phyloP scores from a whole-genome alignment of 1,284 basidiomycete genomes.

The Tilletiaria anomala region DNA sequence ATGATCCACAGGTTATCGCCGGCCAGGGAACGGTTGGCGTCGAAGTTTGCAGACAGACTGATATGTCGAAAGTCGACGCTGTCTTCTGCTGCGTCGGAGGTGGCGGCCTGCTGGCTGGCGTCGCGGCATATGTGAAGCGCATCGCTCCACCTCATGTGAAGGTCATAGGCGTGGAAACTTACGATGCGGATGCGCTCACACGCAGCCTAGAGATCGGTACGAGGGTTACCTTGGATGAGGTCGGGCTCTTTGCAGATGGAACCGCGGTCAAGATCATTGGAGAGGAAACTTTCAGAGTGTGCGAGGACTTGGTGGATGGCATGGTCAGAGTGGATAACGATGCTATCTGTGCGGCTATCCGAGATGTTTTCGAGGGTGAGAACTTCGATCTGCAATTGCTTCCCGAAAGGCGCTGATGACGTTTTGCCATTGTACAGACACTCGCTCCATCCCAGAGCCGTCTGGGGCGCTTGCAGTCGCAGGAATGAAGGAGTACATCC shows the following conservation, averaged over 20 bases:
- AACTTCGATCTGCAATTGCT: slow-evolving; percentile 12
- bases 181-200: slow-evolving; percentile 86
- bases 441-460: slow-evolving; percentile 57
- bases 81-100: slow-evolving; percentile 87
- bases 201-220: slow-evolving; percentile 51
- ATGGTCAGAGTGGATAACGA: slow-evolving; percentile 81
- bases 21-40: slow-evolving; percentile 91
- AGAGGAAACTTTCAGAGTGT: slow-evolving; percentile 84
- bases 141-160: slow-evolving; percentile 72
- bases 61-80: slow-evolving; percentile 50
- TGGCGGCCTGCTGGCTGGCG: slow-evolving; percentile 77
- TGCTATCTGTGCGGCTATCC: slow-evolving; percentile 95
- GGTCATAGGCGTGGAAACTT: slow-evolving; percentile 83
- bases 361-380: slow-evolving; percentile 96
- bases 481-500: slow-evolving; percentile 76
- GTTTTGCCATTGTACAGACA: slow-evolving; percentile 42
- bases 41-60: slow-evolving; percentile 52
- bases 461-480: slow-evolving; percentile 90
- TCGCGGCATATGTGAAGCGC: slow-evolving; percentile 81
- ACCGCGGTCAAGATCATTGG: slow-evolving; percentile 96
- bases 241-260: slow-evolving; percentile 95
- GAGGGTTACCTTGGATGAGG: slow-evolving; percentile 70
- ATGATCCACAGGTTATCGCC: slow-evolving; percentile 90
- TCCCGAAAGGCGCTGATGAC: neutral
- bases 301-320: slow-evolving; percentile 67